phyloP scores from a whole-genome alignment of 2,329 filamentous ascomycete species.

The Colletotrichum horii region DNA sequence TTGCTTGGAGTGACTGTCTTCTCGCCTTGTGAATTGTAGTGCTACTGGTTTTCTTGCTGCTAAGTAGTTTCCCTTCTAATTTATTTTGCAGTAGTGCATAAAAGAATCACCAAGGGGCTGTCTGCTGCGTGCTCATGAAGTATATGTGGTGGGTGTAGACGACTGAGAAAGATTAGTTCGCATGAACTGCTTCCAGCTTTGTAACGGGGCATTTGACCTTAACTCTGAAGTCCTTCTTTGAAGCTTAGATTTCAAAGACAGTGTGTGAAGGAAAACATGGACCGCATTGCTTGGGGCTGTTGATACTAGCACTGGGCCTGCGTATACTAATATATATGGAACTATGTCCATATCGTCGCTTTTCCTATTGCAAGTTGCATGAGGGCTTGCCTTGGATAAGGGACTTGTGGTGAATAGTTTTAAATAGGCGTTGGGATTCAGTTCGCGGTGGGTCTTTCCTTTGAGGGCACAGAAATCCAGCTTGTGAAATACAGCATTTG shows the following conservation, averaged over 20 bases:
- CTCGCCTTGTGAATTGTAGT: background rate
- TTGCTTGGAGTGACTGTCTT: background rate
- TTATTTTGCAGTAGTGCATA: background rate
- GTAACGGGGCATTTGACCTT: background rate
- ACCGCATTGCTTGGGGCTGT: background rate
- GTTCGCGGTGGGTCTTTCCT: too few species aligned
- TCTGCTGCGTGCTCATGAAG: background rate
- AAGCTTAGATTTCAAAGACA: background rate
- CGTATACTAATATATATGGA: too few species aligned
- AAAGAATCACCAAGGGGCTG: background rate
- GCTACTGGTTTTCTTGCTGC: background rate
- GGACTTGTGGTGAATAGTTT: too few species aligned
- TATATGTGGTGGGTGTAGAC: background rate
- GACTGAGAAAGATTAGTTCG: background rate
- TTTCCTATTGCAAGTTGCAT: too few species aligned
- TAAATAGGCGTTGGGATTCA: too few species aligned
- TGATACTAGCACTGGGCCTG: background rate
- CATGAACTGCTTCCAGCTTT: background rate
- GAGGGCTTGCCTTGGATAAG: background rate
- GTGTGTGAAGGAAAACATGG: background rate
- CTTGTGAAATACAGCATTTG: background rate
- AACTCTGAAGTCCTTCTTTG: background rate
- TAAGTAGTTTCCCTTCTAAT: background rate
- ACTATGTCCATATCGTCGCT: too few species aligned
- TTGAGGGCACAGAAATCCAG: background rate